Percentiles rank a stretch among this genome's conserved stretches.
Conservation (phyloP, 768 basidiomycete genomes). For the Amanita polypyramis region DNA sequence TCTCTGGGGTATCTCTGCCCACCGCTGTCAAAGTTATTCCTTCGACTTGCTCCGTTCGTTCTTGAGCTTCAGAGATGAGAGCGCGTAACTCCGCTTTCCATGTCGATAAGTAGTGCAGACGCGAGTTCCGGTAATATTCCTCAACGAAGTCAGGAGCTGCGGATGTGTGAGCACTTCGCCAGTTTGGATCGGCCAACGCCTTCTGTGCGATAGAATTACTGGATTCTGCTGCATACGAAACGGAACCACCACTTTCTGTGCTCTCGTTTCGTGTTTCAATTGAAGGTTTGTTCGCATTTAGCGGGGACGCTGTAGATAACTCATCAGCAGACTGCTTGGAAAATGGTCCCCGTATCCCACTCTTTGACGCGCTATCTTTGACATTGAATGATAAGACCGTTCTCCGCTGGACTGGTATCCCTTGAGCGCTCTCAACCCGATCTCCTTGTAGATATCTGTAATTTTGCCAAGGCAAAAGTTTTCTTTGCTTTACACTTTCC, state of each 20-base stretch:
- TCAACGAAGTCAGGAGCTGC: slow-evolving; percentile 81
- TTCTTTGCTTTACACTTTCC: slow-evolving; percentile 59
- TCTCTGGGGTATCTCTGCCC: slow-evolving; percentile 17
- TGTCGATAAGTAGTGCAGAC: slow-evolving; percentile 84
- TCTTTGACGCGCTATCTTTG: neutral
- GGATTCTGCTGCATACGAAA: slow-evolving; percentile 59
- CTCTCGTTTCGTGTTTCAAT: slow-evolving; percentile 8
- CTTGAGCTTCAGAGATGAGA: slow-evolving; percentile 73
- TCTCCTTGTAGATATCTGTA: slow-evolving; percentile 50
- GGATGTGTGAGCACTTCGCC: slow-evolving; percentile 85
- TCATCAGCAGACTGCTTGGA: slow-evolving; percentile 6
- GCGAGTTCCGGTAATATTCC: slow-evolving; percentile 74
- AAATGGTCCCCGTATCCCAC: neutral
- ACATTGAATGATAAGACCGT: slow-evolving; percentile 14
- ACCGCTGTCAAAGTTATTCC: neutral
- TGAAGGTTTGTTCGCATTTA: neutral
- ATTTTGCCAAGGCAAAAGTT: slow-evolving; percentile 71
- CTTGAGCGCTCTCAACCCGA: slow-evolving; percentile 40
- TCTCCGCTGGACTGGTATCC: slow-evolving; percentile 27
- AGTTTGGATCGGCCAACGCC: slow-evolving; percentile 74
- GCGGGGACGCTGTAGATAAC: neutral
- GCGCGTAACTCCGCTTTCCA: slow-evolving; percentile 88
- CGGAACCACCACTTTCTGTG: slow-evolving; percentile 30
- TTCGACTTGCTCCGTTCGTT: slow-evolving; percentile 39
- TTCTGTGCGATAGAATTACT: slow-evolving; percentile 70